Conservation (phyloP, 148 eudicot species). For the Vaccinium myrtillus region DNA sequence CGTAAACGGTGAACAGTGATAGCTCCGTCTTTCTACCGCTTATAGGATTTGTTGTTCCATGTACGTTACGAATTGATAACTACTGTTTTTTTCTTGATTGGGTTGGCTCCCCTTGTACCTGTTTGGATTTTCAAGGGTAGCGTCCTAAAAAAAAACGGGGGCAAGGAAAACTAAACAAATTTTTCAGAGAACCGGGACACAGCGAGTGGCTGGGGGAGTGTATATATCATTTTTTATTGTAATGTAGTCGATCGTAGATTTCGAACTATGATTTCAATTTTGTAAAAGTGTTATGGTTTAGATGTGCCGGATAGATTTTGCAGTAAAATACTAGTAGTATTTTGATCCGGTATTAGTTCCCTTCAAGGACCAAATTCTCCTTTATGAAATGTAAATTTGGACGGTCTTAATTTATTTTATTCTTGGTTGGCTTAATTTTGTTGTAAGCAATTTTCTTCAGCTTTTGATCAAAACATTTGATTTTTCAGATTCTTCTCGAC, state of each 20-base stretch:
- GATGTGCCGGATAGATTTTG: background rate
- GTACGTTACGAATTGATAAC: background rate
- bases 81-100: background rate
- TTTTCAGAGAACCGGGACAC: background rate
- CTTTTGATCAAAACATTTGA: background rate
- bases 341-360: background rate
- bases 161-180: background rate
- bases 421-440: background rate
- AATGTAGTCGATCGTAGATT: background rate
- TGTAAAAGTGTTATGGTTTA: background rate
- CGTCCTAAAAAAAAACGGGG: background rate
- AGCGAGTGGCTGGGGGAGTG: too few relatives aligned
- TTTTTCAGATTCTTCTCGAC: background rate
- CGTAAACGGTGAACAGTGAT: conserved; percentile 36
- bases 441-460: background rate
- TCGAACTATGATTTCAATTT: background rate
- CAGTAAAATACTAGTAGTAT: background rate
- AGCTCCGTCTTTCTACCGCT: background rate
- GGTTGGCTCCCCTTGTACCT: background rate
- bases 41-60: background rate
- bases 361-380: background rate
- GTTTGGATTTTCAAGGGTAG: background rate
- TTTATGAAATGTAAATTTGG: background rate
- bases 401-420: background rate
- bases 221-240: too few relatives aligned